Base-by-base conservation (phyloP, 352 stramenopile genomes). In the Pythium phragmiticola region DNA sequence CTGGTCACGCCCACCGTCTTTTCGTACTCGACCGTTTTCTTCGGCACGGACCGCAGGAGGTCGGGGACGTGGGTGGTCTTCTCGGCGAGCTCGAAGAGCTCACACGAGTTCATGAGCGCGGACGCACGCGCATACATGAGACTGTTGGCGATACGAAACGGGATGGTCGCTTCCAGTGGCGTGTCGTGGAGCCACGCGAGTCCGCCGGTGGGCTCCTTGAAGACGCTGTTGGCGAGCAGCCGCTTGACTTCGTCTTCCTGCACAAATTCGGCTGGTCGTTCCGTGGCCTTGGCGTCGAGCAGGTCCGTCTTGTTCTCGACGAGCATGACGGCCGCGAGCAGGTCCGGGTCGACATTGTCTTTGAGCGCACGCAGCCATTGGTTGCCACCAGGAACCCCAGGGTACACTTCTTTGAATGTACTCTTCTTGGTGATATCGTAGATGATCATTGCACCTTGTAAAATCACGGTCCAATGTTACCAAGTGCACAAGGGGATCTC, bases 241-340 rank as follows among this genome's bases (percentile, higher is more conserved):
- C 72, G 73, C 65, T 83, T 78, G 41, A 85, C 69, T 11, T 85
- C 75, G 3, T 73, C 67, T 23, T 87, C 69, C 48, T 87, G 68
- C 6, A 85, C 76, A 49, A 84, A 84, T 0, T 63, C 61, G 7
- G 72, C 30, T 7, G 76, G 76, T 0, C 75, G 69, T 42, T 86
- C 70, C 5, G 63, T 30, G 7, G 70, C 62, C 46, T 74, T 78
- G 6, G 60, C 8, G 28, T 77, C 64, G 7, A 87, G 60, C 52
- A 84, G 76, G 60, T 91, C 82, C 21, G 69, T 77, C 62, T 91
- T 91, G 73, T 91, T 91, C 63, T 87, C 80, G 34, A 91, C 78
- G 23, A 91, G 76, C 80, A 89, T 88, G 23, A 76, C 77, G 1
- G 71, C 82, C 0, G 76, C 78, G 11, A 91, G 62, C 16, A 89